Evolutionary conservation across 192 early-diverging fungal genomes (phyloP).

Genomic region (Podila minutissima): DNA sequence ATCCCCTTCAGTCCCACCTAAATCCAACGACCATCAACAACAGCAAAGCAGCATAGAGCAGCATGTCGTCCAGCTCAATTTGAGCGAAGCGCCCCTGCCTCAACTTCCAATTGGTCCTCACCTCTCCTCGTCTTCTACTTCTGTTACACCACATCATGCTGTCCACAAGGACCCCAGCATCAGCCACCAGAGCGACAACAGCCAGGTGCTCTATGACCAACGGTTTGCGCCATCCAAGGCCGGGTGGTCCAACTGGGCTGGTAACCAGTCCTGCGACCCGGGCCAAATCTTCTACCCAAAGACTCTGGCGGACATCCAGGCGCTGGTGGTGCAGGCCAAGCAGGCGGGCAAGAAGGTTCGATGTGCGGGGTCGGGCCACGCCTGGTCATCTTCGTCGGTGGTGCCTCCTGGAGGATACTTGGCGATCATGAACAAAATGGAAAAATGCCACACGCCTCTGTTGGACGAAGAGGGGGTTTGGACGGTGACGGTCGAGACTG

Average conservation of each 20-base stretch:
- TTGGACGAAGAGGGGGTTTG: slow-evolving; percentile 7
- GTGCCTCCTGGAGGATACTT: neutral
- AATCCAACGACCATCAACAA: too few relatives aligned
- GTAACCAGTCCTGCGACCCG: slow-evolving; percentile 12
- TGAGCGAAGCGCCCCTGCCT: too few relatives aligned
- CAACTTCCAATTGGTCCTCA: too few relatives aligned
- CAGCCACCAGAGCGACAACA: neutral
- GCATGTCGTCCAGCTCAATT: too few relatives aligned
- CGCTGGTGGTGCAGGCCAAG: slow-evolving; percentile 12
- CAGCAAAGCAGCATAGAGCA: too few relatives aligned
- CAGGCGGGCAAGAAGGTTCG: slow-evolving; percentile 16
- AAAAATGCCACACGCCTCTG: neutral
- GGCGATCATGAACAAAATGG: slow-evolving; percentile 23
- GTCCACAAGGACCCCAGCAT: neutral
- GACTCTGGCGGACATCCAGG: slow-evolving; percentile 10
- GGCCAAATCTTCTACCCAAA: slow-evolving; percentile 17
- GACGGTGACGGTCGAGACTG: slow-evolving; percentile 33
- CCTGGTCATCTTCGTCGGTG: slow-evolving; percentile 2
- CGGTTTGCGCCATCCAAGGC: too few relatives aligned
- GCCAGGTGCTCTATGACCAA: neutral
- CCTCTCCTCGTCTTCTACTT: too few relatives aligned
- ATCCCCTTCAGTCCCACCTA: too few relatives aligned
- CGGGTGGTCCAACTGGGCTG: slow-evolving; percentile 30
- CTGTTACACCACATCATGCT: too few relatives aligned
- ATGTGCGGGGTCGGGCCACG: slow-evolving; percentile 31